phyloP scores from a whole-genome alignment of 768 basidiomycete genomes.

The Boletus reticuloceps region DNA sequence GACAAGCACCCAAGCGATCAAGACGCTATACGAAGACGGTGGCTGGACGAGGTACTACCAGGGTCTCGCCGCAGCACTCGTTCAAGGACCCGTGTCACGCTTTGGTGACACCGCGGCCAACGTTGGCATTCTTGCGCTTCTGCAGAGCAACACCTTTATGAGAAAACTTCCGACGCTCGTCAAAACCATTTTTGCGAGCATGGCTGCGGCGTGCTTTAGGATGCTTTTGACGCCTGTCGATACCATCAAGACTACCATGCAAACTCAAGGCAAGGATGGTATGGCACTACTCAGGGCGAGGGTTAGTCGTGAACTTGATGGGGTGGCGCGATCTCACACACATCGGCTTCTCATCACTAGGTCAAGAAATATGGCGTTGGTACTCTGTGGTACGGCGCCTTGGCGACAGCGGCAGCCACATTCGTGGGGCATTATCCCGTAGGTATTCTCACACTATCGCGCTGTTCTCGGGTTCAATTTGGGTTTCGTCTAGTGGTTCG shows the following conservation, averaged over 20 bases:
- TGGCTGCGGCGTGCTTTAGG: constrained; percentile 80
- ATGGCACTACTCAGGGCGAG: constrained; percentile 63
- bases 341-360: constrained; percentile 33
- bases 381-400: constrained; percentile 85
- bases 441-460: constrained; percentile 20
- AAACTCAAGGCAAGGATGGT: constrained; percentile 80
- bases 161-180: constrained; percentile 56
- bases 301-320: constrained; percentile 35
- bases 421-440: constrained; percentile 92
- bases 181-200: constrained; percentile 77
- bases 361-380: constrained; percentile 73
- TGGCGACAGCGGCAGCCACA: constrained; percentile 90
- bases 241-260: constrained; percentile 93
- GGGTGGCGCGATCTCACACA: not conserved
- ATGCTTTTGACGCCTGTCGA: constrained; percentile 94
- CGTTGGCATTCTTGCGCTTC: constrained; percentile 83
- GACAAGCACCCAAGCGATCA: constrained; percentile 58
- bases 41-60: constrained; percentile 86
- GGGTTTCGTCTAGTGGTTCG: constrained; percentile 63
- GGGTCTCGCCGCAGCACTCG: constrained; percentile 78
- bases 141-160: constrained; percentile 74
- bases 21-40: constrained; percentile 73
- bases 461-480: not conserved
- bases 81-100: constrained; percentile 81
- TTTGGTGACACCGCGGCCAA: constrained; percentile 98